These are phyloP conservation scores for Cajanus cajan DNA, from an alignment of 306 rosid genomes.

Conservation along the genomic window DNA sequence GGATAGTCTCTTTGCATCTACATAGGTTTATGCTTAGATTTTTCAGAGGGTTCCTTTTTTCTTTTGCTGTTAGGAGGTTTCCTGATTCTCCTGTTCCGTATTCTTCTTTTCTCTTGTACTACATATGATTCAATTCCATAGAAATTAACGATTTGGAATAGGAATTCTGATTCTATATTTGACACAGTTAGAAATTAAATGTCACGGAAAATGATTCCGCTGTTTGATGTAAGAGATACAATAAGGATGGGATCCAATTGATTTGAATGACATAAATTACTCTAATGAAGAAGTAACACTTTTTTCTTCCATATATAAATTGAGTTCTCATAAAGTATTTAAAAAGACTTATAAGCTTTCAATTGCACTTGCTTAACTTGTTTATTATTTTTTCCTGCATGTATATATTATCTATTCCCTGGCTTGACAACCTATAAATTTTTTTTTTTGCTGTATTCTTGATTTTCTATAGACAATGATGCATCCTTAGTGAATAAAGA, in stretches of 20 bases:
- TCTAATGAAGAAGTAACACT: neutral
- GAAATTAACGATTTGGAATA: neutral
- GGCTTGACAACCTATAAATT: neutral
- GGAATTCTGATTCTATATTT: neutral
- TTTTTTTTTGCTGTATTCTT: neutral
- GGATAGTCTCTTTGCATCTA: slow-evolving; percentile 9
- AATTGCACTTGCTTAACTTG: neutral
- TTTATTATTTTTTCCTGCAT: neutral
- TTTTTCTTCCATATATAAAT: no score
- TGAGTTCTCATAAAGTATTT: no score
- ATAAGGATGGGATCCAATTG: neutral
- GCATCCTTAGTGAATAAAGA: slow-evolving; percentile 2
- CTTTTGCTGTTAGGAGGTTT: neutral
- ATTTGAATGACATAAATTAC: neutral
- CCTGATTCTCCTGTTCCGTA: neutral
- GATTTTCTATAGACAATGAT: slow-evolving; percentile 12
- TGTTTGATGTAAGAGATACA: neutral
- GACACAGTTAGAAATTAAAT: neutral
- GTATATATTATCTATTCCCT: neutral
- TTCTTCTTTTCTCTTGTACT: slow-evolving; percentile 5
- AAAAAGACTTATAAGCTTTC: no score
- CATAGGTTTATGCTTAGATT: neutral
- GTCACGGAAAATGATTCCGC: neutral
- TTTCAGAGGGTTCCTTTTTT: slow-evolving; percentile 21
- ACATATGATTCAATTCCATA: neutral